Percentiles rank a stretch among this genome's conserved stretches.
phyloP scores from a whole-genome alignment of 257 asterid species.

The Nicotiana noctiflora region DNA sequence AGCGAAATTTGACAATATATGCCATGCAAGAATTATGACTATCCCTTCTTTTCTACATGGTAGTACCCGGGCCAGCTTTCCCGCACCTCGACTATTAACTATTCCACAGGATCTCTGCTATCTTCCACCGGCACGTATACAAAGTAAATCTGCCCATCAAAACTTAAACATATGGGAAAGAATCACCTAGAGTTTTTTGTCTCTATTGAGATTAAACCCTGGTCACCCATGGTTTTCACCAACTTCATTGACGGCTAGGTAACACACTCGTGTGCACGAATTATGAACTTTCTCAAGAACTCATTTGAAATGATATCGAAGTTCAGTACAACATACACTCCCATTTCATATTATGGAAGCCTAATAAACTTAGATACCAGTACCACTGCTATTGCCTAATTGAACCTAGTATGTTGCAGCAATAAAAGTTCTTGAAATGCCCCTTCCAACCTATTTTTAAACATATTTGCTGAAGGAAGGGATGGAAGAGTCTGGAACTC shows the following conservation, averaged over 20 bases:
- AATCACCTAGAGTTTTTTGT: neutral
- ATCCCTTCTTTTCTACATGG: neutral
- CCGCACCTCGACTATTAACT: neutral
- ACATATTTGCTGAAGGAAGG: neutral
- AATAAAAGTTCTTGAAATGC: neutral
- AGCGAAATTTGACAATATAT: neutral
- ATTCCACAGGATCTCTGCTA: neutral
- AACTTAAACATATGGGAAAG: neutral
- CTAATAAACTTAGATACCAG: neutral
- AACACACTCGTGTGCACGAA: neutral
- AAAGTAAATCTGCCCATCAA: neutral
- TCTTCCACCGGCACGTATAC: neutral
- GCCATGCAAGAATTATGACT: neutral
- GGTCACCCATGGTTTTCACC: neutral
- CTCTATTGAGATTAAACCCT: neutral
- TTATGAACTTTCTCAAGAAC: neutral
- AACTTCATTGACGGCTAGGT: neutral
- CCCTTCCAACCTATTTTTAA: neutral
- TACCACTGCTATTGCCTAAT: neutral
- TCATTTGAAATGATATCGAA: neutral
- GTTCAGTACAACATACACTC: neutral
- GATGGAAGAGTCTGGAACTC: neutral
- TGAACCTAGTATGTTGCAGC: neutral
- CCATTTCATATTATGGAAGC: neutral
- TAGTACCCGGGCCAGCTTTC: neutral